These are phyloP conservation scores for Echium plantagineum DNA, from an alignment of 257 asterid species.

Conservation along the genomic window DNA sequence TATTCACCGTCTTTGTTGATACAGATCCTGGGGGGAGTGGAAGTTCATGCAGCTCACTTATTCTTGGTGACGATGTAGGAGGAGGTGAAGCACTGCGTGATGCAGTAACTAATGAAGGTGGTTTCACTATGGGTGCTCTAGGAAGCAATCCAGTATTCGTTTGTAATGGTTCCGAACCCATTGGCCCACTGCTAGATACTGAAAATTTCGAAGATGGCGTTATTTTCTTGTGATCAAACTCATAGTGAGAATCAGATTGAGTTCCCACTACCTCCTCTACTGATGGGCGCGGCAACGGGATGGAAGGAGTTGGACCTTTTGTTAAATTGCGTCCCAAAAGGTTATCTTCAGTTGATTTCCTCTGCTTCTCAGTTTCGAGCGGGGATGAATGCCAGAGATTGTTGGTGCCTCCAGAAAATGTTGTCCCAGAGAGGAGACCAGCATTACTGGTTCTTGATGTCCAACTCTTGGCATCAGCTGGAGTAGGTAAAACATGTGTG, in stretches of 20 bases:
- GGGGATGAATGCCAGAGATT: constrained; percentile 81
- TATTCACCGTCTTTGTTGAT: constrained; percentile 34
- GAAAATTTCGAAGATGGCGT: constrained; percentile 45
- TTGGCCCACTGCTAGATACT: constrained; percentile 47
- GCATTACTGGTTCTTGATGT: constrained; percentile 30
- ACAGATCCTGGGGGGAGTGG: constrained; percentile 90
- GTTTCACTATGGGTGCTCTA: constrained; percentile 33
- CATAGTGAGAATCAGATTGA: constrained; percentile 39
- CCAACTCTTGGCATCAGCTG: constrained; percentile 68
- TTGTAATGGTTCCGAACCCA: constrained; percentile 43
- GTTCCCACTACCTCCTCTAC: constrained; percentile 36
- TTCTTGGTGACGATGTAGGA: constrained; percentile 59
- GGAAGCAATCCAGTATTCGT: constrained; percentile 33
- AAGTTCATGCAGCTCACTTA: constrained; percentile 93
- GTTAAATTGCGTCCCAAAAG: constrained; percentile 16
- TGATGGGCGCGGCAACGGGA: constrained; percentile 69
- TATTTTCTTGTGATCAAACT: constrained; percentile 30
- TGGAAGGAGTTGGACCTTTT: constrained; percentile 44
- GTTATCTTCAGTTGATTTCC: constrained; percentile 36
- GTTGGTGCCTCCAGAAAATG: constrained; percentile 32
- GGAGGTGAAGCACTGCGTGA: constrained; percentile 56
- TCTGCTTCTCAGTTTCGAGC: constrained; percentile 50
- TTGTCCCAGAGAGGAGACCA: constrained; percentile 19
- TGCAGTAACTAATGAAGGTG: constrained; percentile 29
- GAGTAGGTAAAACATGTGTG: constrained; percentile 82